Base-by-base conservation (phyloP, 75 land plant genomes). In the Azolla pinnata region DNA sequence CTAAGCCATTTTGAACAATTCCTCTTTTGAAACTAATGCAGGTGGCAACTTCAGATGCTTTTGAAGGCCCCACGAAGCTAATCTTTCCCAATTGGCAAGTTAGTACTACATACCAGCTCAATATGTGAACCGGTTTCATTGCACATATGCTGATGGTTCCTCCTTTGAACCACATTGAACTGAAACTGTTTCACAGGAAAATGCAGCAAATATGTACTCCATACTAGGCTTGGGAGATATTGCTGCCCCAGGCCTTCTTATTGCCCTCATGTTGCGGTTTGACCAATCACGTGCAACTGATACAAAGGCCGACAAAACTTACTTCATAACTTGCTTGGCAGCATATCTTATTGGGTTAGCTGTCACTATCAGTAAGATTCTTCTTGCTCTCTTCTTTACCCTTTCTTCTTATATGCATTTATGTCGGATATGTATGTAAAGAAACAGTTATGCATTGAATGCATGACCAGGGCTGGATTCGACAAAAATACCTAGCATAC, bases 41-140 rank as follows among this genome's bases (percentile, higher is more conserved):
- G 78, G 79, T 76, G 25, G 79, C 79, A 44, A 76, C 79, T 21
- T 76, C 79, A 25, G 47, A 77, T 31, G 79, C 79, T 34, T 73
- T 76, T 59, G 79, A 76, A 12, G 79, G 76, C 8, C 79, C 79
- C 27, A 72, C 67, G 70, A 76, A 76, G 48, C 64, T 76, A 34
- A 70, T 76, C 19, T 76, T 76, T 56, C 79, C 79, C 21, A 57
- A 60, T 7, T 58, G 44, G 35, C 48, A 57, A 48, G 79, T 73
- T 51, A 35, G 46, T 72, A 24, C 44, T 19, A 33, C 44, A 8
- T 35, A 2, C 24, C 56, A 33, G 19, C 9, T 12, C 3, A 10
- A 8, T 25, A 18, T 55, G 18, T n/a, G n/a, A n/a, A n/a, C n/a
- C n/a, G n/a, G n/a, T 38, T 38, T 57, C 5, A 31, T 27, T 57